Evolutionary conservation across 2,329 filamentous ascomycete species (phyloP).

Genomic region (Aspergillus brasiliensis): DNA sequence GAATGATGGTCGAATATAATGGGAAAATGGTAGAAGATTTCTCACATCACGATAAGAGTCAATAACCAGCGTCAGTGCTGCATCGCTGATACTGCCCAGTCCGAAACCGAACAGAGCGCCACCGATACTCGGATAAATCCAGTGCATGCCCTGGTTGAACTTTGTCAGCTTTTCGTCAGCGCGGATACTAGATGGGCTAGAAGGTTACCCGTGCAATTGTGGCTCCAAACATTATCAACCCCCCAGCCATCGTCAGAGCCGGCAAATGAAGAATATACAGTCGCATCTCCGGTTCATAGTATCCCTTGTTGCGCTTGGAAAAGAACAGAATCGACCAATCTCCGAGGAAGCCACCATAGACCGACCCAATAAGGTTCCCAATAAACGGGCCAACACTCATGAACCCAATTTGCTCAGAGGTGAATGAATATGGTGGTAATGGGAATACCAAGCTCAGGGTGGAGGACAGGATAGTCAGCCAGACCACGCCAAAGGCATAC

Average conservation of each 20-base stretch:
- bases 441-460: slow-evolving; percentile 42
- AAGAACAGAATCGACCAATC: slow-evolving; percentile 46
- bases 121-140: slow-evolving; percentile 44
- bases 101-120: slow-evolving; percentile 44
- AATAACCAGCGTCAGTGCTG: slow-evolving; percentile 39
- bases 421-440: slow-evolving; percentile 36
- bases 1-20: not conserved
- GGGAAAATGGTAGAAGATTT: not conserved
- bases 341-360: slow-evolving; percentile 44
- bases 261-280: slow-evolving; percentile 40
- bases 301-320: slow-evolving; percentile 48
- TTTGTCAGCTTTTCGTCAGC: not conserved
- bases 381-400: slow-evolving; percentile 41
- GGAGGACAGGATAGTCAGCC: slow-evolving; percentile 35
- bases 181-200: not conserved
- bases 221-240: slow-evolving; percentile 47
- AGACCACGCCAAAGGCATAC: slow-evolving; percentile 43
- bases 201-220: slow-evolving; percentile 37
- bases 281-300: slow-evolving; percentile 55
- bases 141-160: slow-evolving; percentile 44
- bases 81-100: slow-evolving; percentile 43
- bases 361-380: slow-evolving; percentile 42
- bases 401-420: slow-evolving; percentile 33
- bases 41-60: slow-evolving; percentile 42
- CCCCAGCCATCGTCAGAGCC: slow-evolving; percentile 45